Evolutionary conservation across 1,284 basidiomycete species (phyloP).

Genomic region (Ustilago tritici): DNA sequence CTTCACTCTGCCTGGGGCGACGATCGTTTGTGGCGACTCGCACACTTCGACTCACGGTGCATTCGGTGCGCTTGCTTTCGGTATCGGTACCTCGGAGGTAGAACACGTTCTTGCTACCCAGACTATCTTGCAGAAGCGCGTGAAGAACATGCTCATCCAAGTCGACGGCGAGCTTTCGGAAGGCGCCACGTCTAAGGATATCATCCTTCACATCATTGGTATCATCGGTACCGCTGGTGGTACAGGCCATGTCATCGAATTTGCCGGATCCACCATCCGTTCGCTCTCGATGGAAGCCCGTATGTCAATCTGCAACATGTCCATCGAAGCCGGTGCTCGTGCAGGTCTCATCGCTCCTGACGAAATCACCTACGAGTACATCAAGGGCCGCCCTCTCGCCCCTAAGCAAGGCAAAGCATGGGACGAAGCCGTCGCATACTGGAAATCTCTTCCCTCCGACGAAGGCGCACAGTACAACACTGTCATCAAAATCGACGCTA

Average conservation of each 20-base stretch:
- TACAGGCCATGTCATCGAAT: conserved; percentile 68
- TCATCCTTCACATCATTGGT: conserved; percentile 68
- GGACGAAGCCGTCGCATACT: conserved; percentile 66
- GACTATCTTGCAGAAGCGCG: conserved; percentile 67
- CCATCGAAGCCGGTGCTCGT: conserved; percentile 68
- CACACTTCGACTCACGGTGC: conserved; percentile 69
- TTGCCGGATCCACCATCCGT: conserved; percentile 64
- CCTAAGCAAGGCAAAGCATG: conserved; percentile 62
- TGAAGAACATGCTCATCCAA: conserved; percentile 68
- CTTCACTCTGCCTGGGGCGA: conserved; percentile 67
- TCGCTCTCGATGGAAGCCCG: conserved; percentile 66
- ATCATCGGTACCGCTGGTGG: conserved; percentile 69
- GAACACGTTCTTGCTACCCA: conserved; percentile 69
- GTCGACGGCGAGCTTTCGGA: conserved; percentile 65
- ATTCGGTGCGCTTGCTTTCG: conserved; percentile 68
- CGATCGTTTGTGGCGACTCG: conserved; percentile 68
- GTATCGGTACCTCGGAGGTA: conserved; percentile 68
- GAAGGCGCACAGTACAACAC: conserved; percentile 65
- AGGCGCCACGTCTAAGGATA: conserved; percentile 68
- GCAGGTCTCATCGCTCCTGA: conserved; percentile 69
- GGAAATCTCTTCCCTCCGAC: conserved; percentile 66
- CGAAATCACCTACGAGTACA: conserved; percentile 67
- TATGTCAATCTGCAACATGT: conserved; percentile 70
- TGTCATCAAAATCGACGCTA: conserved; percentile 63
- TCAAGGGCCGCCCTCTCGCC: conserved; percentile 66